Evolutionary conservation across 768 basidiomycete species (phyloP), one percentile per base, ranked within the genome.

Genomic region (Russula emetica): DNA sequence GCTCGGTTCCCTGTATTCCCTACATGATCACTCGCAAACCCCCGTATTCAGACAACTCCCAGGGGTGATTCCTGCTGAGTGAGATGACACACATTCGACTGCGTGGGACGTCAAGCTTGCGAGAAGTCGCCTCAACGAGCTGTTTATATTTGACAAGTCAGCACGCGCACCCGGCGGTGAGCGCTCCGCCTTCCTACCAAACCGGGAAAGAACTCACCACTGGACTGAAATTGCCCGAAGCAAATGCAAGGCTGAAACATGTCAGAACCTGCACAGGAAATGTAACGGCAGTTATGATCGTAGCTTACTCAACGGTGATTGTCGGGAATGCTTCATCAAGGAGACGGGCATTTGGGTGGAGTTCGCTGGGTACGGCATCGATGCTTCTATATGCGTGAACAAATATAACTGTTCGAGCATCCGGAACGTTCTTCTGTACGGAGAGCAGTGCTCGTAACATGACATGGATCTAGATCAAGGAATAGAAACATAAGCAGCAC

Each of bases 321-420:
- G 61, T 69, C 16, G 67, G 67, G 55, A 69, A 69, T 11, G 67
- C 66, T 45, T 67, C 62, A 26, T 69, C 68, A 16, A 69, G 66
- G 14, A 69, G 56, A n/a, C 62, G 62, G 13, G 67, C 62, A n/a
- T 69, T 67, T 8, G 68, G 68, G 34, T 63, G 66, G 11, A 69
- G 66, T 47, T 69, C 68, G 44, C 66, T 69, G 8, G 68, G 66
- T 42, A 69, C 59, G 38, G 30, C 38, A 22, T 55, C 62, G 10
- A 67, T 58, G 22, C 30, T 67, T 24, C 56, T 52, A 22, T 69
- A 67, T 7, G 68, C 68, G 16, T 69, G 62, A 18, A 69, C 62
- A 42, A 69, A 67, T 9, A 67, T 24, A 34, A 69, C 68, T 5
- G 51, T 69, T 42, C 68, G 56, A 9, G 62, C 62, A 28, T 67